Percentiles rank a stretch among this genome's conserved stretches.
Conservation (phyloP, 148 eudicot species). For the Fagopyrum homotropicum region DNA sequence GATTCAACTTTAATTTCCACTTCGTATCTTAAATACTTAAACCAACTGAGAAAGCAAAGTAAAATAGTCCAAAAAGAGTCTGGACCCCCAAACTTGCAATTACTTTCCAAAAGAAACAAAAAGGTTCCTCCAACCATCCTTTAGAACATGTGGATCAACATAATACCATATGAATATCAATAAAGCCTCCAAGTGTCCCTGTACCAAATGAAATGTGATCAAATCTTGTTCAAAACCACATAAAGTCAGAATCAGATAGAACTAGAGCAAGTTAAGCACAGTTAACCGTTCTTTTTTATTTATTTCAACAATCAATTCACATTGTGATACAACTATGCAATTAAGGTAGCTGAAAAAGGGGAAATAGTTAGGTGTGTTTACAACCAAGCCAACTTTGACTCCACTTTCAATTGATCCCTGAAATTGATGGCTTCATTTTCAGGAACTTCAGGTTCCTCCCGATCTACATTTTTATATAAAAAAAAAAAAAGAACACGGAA, state of each 20-base stretch:
- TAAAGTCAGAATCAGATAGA: background rate
- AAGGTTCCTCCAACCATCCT: background rate
- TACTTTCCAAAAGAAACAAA: background rate
- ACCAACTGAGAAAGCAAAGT: background rate
- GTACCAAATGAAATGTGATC: background rate
- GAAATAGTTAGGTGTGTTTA: too few species aligned
- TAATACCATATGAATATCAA: background rate
- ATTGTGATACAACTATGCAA: background rate
- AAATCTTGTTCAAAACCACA: background rate
- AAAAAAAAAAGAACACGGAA: background rate
- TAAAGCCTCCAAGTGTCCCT: background rate
- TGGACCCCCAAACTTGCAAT: background rate
- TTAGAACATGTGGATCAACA: background rate
- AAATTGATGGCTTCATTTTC: background rate
- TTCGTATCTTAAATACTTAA: background rate
- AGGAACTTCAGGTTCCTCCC: background rate
- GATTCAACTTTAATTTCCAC: background rate
- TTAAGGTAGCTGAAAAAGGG: too few species aligned
- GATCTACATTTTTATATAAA: background rate
- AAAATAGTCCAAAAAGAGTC: background rate
- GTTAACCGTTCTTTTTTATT: background rate
- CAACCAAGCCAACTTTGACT: background rate
- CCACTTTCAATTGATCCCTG: background rate
- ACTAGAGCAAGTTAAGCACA: background rate
- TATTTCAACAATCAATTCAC: background rate